These are phyloP conservation scores for Eucalyptus urophylla DNA, from an alignment of 345 rosid species.

Conservation along the genomic window DNA sequence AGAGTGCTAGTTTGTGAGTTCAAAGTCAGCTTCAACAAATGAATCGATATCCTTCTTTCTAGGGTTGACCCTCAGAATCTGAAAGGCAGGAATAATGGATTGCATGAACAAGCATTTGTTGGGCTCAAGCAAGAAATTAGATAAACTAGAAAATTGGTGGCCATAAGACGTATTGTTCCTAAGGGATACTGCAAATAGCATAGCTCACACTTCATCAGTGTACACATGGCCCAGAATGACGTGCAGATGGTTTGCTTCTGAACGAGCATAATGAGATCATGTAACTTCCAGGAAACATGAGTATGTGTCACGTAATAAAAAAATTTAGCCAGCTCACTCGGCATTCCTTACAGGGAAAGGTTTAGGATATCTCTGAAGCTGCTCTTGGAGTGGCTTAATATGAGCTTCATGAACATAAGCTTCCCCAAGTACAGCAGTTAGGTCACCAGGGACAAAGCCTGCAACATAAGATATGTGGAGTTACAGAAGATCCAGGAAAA, in stretches of 20 bases:
- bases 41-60: constrained; percentile 24
- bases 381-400: constrained; percentile 21
- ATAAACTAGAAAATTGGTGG: not conserved
- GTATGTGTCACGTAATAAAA: not conserved
- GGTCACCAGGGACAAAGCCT: constrained; percentile 31
- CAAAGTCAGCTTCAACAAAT: constrained; percentile 15
- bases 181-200: not conserved
- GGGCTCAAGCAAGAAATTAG: not conserved
- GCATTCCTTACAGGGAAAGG: constrained; percentile 25
- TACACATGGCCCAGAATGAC: not conserved
- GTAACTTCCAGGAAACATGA: not conserved
- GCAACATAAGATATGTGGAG: not conserved
- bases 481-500: not conserved
- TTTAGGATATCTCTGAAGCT: constrained; percentile 20
- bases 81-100: not conserved
- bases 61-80: constrained; percentile 30
- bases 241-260: not conserved
- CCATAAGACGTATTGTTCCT: not conserved
- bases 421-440: constrained; percentile 25
- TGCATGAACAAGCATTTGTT: not conserved
- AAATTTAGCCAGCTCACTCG: not conserved
- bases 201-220: not conserved
- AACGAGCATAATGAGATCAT: not conserved
- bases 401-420: constrained; percentile 21
- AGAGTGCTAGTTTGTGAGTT: constrained; percentile 27